These are phyloP conservation scores for Daucus carota DNA, from an alignment of 129 eudicot species.

Conservation along the genomic window DH1_v3.0 NC_030388.2:3233501-3234000, in stretches of 20 bases:
- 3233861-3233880: constrained; percentile 47
- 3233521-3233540: constrained; percentile 58
- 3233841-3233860: constrained; percentile 50
- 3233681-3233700: constrained; percentile 91
- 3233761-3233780: constrained; percentile 87
- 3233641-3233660: constrained; percentile 78
- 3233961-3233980: constrained; percentile 89
- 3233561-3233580: constrained; percentile 75
- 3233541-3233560: constrained; percentile 80
- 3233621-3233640: constrained; percentile 66
- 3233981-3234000: constrained; percentile 66
- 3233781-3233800: constrained; percentile 77
- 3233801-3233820: constrained; percentile 75
- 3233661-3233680: constrained; percentile 73
- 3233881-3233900: constrained; percentile 87
- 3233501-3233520: constrained; percentile 87
- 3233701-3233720: constrained; percentile 47
- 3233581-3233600: constrained; percentile 93
- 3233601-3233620: constrained; percentile 69
- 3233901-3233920: constrained; percentile 80
- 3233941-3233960: constrained; percentile 68
- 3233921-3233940: constrained; percentile 49
- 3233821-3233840: constrained; percentile 48
- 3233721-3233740: constrained; percentile 49
- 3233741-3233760: constrained; percentile 51